Base-by-base conservation (phyloP, 257 asterid species). In the Salvia rosmarinus region DNA sequence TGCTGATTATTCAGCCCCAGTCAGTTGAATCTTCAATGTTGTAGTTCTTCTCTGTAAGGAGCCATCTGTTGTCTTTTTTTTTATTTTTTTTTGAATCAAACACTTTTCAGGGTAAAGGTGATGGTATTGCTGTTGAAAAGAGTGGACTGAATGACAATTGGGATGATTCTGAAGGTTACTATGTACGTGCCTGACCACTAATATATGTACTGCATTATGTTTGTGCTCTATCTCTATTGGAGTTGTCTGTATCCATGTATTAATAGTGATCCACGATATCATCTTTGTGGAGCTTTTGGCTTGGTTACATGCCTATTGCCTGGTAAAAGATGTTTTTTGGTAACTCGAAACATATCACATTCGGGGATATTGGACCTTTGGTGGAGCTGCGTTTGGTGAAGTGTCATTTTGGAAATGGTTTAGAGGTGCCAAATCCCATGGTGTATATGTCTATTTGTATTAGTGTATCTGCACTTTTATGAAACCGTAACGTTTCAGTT, bases 101-200 rank as follows among this genome's bases (percentile, higher is more conserved):
- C 50, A 25, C 49, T 72, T 63, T 17, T 66, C 86, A 93, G 98
- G 97, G 89, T 49, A 93, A 89, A 85, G 89, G 83, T 35, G 98
- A 91, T 72, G 87, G 85, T 13, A 50, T 76, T 20, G 84, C 96
- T 71, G 78, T 89, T 81, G 97, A 93, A 80, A 88, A 79, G 81
- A 82, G 91, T 79, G 96, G 88, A 61, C 85, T 86, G 9, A 76
- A 90, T 81, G 98, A 93, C 78, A 93, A 93, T 78, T 93, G 98
- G 98, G 98, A 93, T 79, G 98, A 93, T 60, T 86, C 96, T 1
- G 98, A 93, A 78, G 98, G 98, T 39, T 93, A 93, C 79, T 93
- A 93, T 59, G 91, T 93, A 82, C 78, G 89, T 77, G 17, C 55
- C 67, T 39, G 68, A 57, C 47, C 35, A 17, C 46, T 59, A 75